A percentile compares a stretch with the other conserved stretches of the same genome.
phyloP scores from a whole-genome alignment of 176 grass and related monocot species.

The Oryza meyeriana region DNA sequence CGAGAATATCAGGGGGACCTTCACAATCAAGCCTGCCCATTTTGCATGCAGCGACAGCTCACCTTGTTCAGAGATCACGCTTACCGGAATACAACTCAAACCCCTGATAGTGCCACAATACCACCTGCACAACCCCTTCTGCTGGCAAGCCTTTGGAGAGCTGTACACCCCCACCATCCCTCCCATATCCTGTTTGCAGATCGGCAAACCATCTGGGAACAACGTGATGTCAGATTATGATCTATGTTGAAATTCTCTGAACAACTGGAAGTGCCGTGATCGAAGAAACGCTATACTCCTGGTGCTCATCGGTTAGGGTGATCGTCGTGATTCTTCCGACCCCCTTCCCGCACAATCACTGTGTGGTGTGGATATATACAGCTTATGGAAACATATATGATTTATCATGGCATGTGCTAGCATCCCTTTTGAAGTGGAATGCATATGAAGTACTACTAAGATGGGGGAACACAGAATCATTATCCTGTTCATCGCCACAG shows the following conservation, averaged over 20 bases:
- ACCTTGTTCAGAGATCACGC: conserved; percentile 70
- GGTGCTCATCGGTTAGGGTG: conserved; percentile 5
- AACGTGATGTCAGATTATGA: conserved; percentile 58
- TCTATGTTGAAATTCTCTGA: conserved; percentile 47
- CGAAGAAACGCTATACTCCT: not conserved
- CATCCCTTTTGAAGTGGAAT: not conserved
- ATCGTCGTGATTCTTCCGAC: conserved; percentile 46
- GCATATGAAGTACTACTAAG: not conserved
- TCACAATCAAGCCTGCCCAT: conserved; percentile 72
- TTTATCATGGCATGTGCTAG: not conserved
- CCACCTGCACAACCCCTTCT: conserved; percentile 66
- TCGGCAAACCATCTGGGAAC: conserved; percentile 74
- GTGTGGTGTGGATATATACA: conserved; percentile 40
- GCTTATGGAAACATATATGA: not conserved
- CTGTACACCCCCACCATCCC: conserved; percentile 59
- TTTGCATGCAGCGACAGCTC: conserved; percentile 76
- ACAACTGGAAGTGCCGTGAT: not conserved
- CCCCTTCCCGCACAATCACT: conserved; percentile 23
- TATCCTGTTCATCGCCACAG: not conserved
- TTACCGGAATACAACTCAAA: conserved; percentile 65
- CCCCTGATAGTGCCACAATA: conserved; percentile 37
- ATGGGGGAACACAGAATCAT: not conserved
- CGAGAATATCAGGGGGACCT: conserved; percentile 75
- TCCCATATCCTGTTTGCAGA: conserved; percentile 78
- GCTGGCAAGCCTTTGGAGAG: conserved; percentile 78